Base-by-base conservation (phyloP, 768 basidiomycete genomes). In the Russula foetens region DNA sequence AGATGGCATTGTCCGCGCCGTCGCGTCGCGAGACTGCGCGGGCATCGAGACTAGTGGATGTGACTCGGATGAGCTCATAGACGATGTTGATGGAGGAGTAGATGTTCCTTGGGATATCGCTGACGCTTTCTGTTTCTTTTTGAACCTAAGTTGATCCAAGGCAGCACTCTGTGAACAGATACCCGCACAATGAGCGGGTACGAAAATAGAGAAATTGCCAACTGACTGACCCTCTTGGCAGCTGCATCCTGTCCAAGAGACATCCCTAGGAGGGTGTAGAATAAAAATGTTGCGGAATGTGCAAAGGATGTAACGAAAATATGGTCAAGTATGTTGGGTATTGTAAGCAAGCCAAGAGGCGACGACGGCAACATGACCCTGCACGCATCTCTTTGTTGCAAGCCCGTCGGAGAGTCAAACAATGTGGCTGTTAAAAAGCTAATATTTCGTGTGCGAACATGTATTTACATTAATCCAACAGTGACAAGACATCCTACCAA, bases 21-120 rank as follows among this genome's bases (percentile, higher is more conserved):
- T 86, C 46, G 81, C 87, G 76, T 91, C 89, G 67, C 88, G 81
- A 61, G 87, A 88, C 75, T 91, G 89, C 39, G 80, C 48, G 8
- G 85, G 85, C 60, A 79, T 83, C 15, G 66, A 60, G 39, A 46
- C 63, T 44, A 68, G 67, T 56, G 69, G 49, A 43, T 66, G 50
- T 12, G 63, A 17, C 63, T 58, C 66, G 7, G 69, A 67, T 41
- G 70, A 52, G 29, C 59, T 38, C 15, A 70, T 58, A 12, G 71
- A 66, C 17, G 71, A 62, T 5, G 67, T 48, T 26, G 69, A 55
- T 14, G 61, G 57, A 11, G 57, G 47, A 9, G 63, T 51, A 23
- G 67, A 67, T 31, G 53, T 39, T 31, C 61, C 66, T 59, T 70
- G 68, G 64, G 73, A 60, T 63, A 72, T 66, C 68, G 71, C 67